These are phyloP conservation scores for Halophytophthora polymorphica DNA, from an alignment of 352 stramenopile genomes.

Conservation along the genomic window DNA sequence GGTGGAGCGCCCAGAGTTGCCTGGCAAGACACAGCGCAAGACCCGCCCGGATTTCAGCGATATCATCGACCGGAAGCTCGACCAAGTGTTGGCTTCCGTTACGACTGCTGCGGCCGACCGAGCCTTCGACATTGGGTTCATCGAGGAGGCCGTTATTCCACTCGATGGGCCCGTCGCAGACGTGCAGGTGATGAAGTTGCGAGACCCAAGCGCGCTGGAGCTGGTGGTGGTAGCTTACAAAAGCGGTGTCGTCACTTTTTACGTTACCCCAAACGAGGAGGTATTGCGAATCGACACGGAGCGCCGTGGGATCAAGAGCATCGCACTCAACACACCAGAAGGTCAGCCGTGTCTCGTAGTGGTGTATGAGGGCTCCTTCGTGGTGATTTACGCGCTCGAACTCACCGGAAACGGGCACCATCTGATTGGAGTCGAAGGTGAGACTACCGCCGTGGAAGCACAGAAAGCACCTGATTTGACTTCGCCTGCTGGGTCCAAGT, in stretches of 20 bases:
- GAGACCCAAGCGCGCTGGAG: constrained; percentile 17
- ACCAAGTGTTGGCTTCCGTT: constrained; percentile 7
- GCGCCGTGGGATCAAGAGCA: constrained; percentile 4
- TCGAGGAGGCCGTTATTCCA: constrained; percentile 21
- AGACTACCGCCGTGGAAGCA: neutral
- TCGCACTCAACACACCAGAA: constrained; percentile 19
- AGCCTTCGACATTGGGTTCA: constrained; percentile 43
- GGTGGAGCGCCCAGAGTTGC: constrained; percentile 2
- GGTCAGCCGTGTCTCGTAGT: constrained; percentile 18
- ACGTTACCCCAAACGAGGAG: constrained; percentile 18
- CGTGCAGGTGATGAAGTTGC: constrained; percentile 45
- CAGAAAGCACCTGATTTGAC: neutral
- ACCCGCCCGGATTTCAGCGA: constrained; percentile 2
- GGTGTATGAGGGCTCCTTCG: constrained; percentile 3
- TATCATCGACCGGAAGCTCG: constrained; percentile 19
- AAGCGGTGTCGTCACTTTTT: constrained; percentile 29
- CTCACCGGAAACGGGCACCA: constrained; percentile 6
- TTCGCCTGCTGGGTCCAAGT: constrained; percentile 1
- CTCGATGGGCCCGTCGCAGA: constrained; percentile 21
- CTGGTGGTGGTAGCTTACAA: constrained; percentile 33
- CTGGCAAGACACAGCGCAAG: neutral
- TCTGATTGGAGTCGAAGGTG: neutral
- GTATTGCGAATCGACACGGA: constrained; percentile 17
- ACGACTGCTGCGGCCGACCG: neutral
- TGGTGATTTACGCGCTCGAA: constrained; percentile 22